phyloP scores from a whole-genome alignment of 1,139 yeast species.

The Oligophagozyma castellii region DNA sequence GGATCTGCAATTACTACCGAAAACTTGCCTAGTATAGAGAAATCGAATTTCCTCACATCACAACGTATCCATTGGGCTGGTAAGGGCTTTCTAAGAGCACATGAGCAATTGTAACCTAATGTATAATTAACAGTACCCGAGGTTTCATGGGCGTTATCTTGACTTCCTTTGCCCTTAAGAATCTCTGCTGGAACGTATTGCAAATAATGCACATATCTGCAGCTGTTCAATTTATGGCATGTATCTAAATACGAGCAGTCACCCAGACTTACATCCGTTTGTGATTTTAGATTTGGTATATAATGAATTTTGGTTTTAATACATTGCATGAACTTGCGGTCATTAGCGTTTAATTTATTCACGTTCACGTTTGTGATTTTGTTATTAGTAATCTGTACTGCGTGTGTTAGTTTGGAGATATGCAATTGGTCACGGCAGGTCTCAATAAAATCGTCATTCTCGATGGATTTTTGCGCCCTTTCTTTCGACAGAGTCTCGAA shows the following conservation, averaged over 20 bases:
- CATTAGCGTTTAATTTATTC: constrained; percentile 18
- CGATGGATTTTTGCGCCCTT: constrained; percentile 29
- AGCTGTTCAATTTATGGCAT: constrained; percentile 70
- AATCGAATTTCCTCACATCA: constrained; percentile 62
- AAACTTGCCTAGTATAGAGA: constrained; percentile 62
- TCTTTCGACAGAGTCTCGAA: constrained; percentile 28
- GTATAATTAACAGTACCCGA: constrained; percentile 32
- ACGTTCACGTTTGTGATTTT: constrained; percentile 18
- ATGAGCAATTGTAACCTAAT: constrained; percentile 39
- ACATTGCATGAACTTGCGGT: constrained; percentile 29
- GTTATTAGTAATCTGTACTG: constrained; percentile 19
- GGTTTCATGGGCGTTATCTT: constrained; percentile 3
- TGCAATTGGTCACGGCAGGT: constrained; percentile 41
- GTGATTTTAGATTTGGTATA: constrained; percentile 42
- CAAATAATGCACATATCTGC: constrained; percentile 72
- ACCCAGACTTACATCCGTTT: constrained; percentile 61
- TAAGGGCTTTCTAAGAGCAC: constrained; percentile 15
- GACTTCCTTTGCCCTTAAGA: constrained; percentile 6
- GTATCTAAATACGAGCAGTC: constrained; percentile 92
- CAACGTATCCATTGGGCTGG: constrained; percentile 84
- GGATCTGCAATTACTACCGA: constrained; percentile 86
- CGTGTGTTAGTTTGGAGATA: constrained; percentile 19
- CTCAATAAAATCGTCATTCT: constrained; percentile 33
- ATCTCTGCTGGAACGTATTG: constrained; percentile 40
- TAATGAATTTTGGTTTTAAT: constrained; percentile 40